These are phyloP conservation scores for Cupressus sempervirens DNA, from an alignment of 75 land plant species.

Conservation along the genomic window DNA sequence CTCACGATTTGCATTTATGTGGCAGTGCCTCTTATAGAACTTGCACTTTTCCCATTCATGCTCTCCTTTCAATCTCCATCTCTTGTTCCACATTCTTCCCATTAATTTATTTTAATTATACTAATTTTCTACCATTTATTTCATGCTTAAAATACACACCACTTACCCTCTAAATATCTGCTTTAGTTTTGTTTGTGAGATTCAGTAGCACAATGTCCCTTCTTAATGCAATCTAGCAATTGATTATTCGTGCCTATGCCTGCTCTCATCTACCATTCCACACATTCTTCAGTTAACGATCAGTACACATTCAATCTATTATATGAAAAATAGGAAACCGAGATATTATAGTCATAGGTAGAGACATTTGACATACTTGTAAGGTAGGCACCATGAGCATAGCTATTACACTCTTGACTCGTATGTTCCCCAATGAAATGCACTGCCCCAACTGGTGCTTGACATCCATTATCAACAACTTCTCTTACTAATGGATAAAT, in stretches of 20 bases:
- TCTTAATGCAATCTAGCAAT: conserved; percentile 8
- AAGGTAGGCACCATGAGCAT: conserved; percentile 63
- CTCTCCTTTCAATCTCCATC: too few relatives aligned
- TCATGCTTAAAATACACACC: too few relatives aligned
- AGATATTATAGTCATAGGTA: background rate
- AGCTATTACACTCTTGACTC: conserved; percentile 50
- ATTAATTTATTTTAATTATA: too few relatives aligned
- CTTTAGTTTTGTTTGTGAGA: background rate
- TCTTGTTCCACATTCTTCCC: background rate
- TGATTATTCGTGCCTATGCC: conserved; percentile 11
- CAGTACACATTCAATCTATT: too few relatives aligned
- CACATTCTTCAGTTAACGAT: too few relatives aligned
- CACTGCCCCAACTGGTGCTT: conserved; percentile 57
- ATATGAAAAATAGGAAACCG: background rate
- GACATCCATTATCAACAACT: background rate
- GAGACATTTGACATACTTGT: conserved; percentile 16
- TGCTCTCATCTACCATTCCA: too few relatives aligned
- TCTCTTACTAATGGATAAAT: too few relatives aligned
- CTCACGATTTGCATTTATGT: background rate
- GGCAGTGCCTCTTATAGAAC: background rate
- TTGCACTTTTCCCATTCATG: background rate
- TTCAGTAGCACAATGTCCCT: background rate
- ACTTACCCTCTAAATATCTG: too few relatives aligned
- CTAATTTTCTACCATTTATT: too few relatives aligned
- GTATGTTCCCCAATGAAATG: conserved; percentile 71